Base-by-base conservation (phyloP, 495 filamentous ascomycete species). In the Penicillium angulare region DNA sequence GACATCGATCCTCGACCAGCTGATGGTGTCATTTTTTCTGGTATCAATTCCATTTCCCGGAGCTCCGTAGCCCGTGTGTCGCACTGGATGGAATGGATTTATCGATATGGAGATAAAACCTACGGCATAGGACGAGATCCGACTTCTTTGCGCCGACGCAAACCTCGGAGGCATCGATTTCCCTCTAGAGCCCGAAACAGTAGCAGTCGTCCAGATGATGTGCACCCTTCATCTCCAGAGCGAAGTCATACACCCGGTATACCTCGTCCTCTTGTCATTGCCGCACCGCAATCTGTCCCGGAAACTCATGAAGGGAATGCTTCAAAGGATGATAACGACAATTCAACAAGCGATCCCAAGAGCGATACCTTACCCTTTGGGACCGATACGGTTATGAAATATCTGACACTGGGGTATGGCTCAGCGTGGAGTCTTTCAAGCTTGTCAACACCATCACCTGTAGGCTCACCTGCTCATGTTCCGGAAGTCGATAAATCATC, bases 21-120 rank as follows among this genome's bases (percentile, higher is more conserved):
- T 40, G 91, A 96, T 66, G 92, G 92, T 18, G 79, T 89, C 3
- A 76, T 97, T 7, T 97, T 97, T 64, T 78, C 89, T 10, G 91
- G 92, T 1, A 69, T 86, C 2, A 88, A 88, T 2, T 76, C 81
- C 5, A 62, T 96, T 18, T 81, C 81, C 13, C 77, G 84, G 45
- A 63, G 70, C 7, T 89, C 87, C 3, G 50, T 96, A 15, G 74
- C 81, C 16, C 76, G 80, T 38, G 61, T 96, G 7, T 84, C 86
- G 7, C 78, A 81, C 26, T 97, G 92, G 92, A 85, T 90, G 78
- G 86, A 93, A 65, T 84, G 84, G 65, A 72, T 96, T 8, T 93
- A 89, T 60, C 81, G 72, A 31, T 86, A 86, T 73, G 90, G 90
- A 9, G 79, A 86, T 47, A 70, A 85, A 55, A 82, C 90, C 15